These are phyloP conservation scores for Rosa chinensis DNA, from an alignment of 306 rosid species.

Conservation along the genomic window DNA sequence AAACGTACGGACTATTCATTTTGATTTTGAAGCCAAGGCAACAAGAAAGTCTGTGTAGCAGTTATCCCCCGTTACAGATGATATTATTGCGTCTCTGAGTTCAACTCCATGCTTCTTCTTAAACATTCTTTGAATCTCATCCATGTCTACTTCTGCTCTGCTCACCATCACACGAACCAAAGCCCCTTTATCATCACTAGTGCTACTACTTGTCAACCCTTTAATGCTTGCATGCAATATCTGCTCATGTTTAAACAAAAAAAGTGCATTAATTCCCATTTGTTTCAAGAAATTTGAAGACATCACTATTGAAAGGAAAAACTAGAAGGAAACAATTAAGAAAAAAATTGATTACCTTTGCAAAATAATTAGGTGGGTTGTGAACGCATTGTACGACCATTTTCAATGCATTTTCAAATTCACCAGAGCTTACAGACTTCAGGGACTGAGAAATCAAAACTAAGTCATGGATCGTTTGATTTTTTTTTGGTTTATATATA, in stretches of 20 bases:
- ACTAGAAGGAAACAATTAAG: background rate
- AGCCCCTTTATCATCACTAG: slow-evolving; percentile 30
- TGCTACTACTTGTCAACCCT: slow-evolving; percentile 31
- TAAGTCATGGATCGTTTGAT: too few species aligned
- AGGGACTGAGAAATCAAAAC: slow-evolving; percentile 38
- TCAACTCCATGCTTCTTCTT: slow-evolving; percentile 51
- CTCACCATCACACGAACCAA: slow-evolving; percentile 45
- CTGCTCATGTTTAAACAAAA: slow-evolving; percentile 27
- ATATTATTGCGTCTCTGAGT: slow-evolving; percentile 36
- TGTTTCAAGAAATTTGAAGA: background rate
- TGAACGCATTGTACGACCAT: slow-evolving; percentile 51
- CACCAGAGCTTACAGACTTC: slow-evolving; percentile 38
- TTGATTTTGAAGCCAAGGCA: slow-evolving; percentile 52
- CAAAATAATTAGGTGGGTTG: slow-evolving; percentile 49
- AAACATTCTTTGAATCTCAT: slow-evolving; percentile 49
- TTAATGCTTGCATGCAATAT: slow-evolving; percentile 40
- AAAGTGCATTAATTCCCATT: slow-evolving; percentile 6
- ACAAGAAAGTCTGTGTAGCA: slow-evolving; percentile 50
- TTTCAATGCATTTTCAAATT: slow-evolving; percentile 50
- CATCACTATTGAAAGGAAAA: background rate
- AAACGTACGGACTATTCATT: slow-evolving; percentile 15
- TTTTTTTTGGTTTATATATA: too few species aligned
- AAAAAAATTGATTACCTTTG: slow-evolving; percentile 40
- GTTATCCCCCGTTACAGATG: background rate
- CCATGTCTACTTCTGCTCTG: slow-evolving; percentile 64